Conservation (phyloP, 371 early-diverging fungal species). For the Apophysomyces sp. region DNA sequence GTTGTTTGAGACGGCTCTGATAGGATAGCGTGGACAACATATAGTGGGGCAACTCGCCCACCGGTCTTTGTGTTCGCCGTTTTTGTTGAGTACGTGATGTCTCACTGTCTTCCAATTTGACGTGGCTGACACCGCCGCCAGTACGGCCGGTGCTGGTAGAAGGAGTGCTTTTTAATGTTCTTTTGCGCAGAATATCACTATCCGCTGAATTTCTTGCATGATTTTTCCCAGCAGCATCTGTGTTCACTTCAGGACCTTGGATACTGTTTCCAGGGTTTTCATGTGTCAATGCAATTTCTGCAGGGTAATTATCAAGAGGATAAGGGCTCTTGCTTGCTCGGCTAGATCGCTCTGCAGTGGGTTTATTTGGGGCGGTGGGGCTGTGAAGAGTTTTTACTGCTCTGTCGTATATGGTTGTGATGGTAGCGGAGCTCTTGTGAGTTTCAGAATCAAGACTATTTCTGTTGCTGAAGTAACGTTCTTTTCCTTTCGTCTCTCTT, state of each 20-base stretch:
- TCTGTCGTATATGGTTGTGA: not conserved
- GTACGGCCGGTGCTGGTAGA: not conserved
- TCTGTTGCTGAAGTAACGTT: not conserved
- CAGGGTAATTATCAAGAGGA: not conserved
- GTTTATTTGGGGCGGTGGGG: not conserved
- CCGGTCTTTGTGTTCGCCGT: not conserved
- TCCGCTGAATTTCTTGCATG: not conserved
- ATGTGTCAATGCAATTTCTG: not conserved
- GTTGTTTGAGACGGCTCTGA: constrained; percentile 7
- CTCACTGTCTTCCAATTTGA: not conserved
- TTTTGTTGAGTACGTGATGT: not conserved
- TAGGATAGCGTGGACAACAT: constrained; percentile 16
- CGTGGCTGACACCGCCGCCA: not conserved
- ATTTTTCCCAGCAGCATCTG: no score
- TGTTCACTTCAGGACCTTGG: no score
- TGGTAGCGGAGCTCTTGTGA: not conserved
- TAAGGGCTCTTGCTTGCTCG: not conserved
- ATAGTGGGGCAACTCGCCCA: constrained; percentile 11
- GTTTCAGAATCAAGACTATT: not conserved
- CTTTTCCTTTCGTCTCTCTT: not conserved
- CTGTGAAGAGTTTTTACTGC: not conserved
- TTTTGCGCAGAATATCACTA: not conserved
- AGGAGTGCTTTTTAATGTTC: not conserved
- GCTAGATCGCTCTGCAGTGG: not conserved
- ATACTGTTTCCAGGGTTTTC: no score